Conservation (phyloP, 1,284 basidiomycete species). For the Tilletia setariae region DNA sequence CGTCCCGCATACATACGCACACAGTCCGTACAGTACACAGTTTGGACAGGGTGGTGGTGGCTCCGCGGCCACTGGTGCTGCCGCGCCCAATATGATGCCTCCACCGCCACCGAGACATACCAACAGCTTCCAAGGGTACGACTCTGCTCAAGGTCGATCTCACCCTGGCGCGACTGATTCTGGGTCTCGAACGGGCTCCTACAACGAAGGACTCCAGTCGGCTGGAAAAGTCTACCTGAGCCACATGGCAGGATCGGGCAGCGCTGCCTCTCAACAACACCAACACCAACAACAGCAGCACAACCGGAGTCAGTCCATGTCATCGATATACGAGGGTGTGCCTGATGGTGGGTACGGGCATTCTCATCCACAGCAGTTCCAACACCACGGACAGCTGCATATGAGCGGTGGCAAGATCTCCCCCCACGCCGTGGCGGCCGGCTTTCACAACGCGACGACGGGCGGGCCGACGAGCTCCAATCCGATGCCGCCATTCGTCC, state of each 20-base stretch:
- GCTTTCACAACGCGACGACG: no score
- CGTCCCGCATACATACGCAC: not conserved
- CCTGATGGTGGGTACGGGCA: constrained; percentile 3
- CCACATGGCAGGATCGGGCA: no score
- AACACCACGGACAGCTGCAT: not conserved
- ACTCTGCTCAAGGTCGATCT: not conserved
- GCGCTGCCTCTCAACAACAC: no score
- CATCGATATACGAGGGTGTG: not conserved
- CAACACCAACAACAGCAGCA: no score
- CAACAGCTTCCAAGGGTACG: not conserved
- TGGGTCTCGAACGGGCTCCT: constrained; percentile 2
- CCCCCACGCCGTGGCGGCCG: no score
- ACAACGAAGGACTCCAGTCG: no score
- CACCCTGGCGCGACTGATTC: no score
- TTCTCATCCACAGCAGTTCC: not conserved
- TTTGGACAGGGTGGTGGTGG: no score
- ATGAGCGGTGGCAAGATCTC: not conserved
- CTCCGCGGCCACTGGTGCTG: not conserved
- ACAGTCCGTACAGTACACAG: no score
- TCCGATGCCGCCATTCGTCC: not conserved
- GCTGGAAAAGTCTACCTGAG: no score
- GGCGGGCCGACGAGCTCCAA: not conserved
- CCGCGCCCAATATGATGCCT: not conserved
- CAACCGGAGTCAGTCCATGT: not conserved
- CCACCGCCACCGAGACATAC: constrained; percentile 1